phyloP scores from a whole-genome alignment of 768 basidiomycete species.

The Pseudohyphozyma bogoriensis region DNA sequence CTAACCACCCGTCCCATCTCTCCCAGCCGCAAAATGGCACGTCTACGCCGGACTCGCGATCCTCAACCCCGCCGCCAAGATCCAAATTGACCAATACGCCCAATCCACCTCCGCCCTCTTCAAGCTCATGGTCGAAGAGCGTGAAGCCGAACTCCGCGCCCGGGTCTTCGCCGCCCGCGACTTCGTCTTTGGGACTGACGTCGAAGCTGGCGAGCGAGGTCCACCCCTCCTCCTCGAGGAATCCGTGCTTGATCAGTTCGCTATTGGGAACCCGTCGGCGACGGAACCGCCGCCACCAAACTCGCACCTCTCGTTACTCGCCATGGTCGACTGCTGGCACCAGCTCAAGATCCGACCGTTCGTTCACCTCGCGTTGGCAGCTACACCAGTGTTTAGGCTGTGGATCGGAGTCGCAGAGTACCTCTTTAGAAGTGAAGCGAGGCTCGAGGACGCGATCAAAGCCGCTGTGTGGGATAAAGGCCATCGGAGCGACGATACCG shows the following conservation, averaged over 20 bases:
- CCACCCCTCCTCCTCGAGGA: slow-evolving; percentile 74
- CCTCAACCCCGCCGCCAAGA: slow-evolving; percentile 77
- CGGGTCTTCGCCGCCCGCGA: slow-evolving; percentile 66
- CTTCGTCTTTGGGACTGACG: slow-evolving; percentile 54
- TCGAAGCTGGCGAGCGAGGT: slow-evolving; percentile 15
- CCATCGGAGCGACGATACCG: slow-evolving; percentile 79
- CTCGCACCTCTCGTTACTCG: slow-evolving; percentile 84
- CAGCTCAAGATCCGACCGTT: slow-evolving; percentile 76
- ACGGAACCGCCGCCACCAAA: slow-evolving; percentile 48
- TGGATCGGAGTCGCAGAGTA: slow-evolving; percentile 97
- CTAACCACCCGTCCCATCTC: neutral
- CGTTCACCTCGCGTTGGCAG: slow-evolving; percentile 80
- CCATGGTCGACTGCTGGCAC: slow-evolving; percentile 99
- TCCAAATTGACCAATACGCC: slow-evolving; percentile 86
- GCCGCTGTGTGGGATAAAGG: slow-evolving; percentile 65
- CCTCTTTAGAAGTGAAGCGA: slow-evolving; percentile 60
- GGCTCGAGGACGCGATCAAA: slow-evolving; percentile 59
- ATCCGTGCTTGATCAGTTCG: slow-evolving; percentile 78
- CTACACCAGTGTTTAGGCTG: slow-evolving; percentile 88
- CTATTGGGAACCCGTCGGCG: slow-evolving; percentile 47
- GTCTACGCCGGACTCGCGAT: slow-evolving; percentile 98
- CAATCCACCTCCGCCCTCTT: slow-evolving; percentile 76
- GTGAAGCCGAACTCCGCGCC: slow-evolving; percentile 50
- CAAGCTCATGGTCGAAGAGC: slow-evolving; percentile 78
- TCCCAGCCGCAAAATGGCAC: slow-evolving; percentile 76